A percentile compares a stretch with the other conserved stretches of the same genome.
These are phyloP conservation scores for Cucurbitaria berberidis DNA, from an alignment of 2,329 filamentous ascomycete genomes.

Conservation along the genomic window DNA sequence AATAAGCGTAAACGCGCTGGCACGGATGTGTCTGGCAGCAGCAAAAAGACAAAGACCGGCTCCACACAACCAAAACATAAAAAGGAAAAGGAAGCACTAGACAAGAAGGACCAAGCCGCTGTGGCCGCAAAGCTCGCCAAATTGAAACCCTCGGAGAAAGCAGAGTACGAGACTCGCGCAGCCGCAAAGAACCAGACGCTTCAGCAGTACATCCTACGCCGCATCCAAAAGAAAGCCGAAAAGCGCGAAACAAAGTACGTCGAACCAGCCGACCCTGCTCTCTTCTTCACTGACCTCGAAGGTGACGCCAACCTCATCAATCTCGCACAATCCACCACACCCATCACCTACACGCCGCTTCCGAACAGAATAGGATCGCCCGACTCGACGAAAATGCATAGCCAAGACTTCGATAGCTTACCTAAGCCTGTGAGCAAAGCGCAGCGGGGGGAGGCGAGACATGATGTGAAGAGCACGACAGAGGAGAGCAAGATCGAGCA, in stretches of 20 bases:
- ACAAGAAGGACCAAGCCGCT: constrained; percentile 10
- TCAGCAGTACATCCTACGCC: constrained; percentile 44
- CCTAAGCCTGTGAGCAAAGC: too few relatives aligned
- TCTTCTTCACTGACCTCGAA: constrained; percentile 20
- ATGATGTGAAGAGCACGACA: too few relatives aligned
- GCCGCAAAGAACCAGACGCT: constrained; percentile 47
- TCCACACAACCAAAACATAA: background rate
- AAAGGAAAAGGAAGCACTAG: background rate
- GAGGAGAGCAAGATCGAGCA: too few relatives aligned
- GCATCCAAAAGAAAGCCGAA: constrained; percentile 43
- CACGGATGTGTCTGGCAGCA: constrained; percentile 5
- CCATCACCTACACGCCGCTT: background rate
- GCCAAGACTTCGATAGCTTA: background rate
- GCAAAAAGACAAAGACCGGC: constrained; percentile 25
- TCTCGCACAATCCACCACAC: constrained; percentile 1
- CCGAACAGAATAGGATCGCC: background rate
- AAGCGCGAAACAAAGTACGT: constrained; percentile 13
- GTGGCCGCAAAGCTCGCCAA: constrained; percentile 36
- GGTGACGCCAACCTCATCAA: constrained; percentile 11
- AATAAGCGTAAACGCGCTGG: constrained; percentile 39
- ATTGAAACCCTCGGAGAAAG: constrained; percentile 35
- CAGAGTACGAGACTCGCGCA: constrained; percentile 43
- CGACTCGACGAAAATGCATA: background rate
- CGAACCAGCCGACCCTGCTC: background rate
- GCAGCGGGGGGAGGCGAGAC: too few relatives aligned